Conservation (phyloP, 257 asterid genomes). For the Vinca minor region DNA sequence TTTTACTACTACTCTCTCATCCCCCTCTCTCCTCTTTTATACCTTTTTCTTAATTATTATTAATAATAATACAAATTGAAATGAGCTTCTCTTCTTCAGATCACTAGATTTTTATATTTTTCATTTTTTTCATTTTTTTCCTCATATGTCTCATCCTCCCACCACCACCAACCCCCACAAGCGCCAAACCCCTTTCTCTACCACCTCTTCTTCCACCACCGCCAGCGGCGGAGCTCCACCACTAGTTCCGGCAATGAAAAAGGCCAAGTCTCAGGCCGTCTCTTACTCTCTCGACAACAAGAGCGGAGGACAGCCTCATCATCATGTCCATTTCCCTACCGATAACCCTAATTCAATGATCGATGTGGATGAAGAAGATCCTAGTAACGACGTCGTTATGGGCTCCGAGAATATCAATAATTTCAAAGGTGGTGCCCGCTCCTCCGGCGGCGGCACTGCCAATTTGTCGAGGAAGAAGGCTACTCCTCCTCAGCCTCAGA, state of each 20-base stretch:
- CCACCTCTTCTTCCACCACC: constrained; percentile 33
- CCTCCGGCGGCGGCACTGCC: constrained; percentile 54
- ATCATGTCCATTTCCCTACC: constrained; percentile 36
- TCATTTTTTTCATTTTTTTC: background rate
- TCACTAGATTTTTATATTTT: background rate
- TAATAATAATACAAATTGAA: no score
- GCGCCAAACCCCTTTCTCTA: constrained; percentile 25
- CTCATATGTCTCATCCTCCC: constrained; percentile 61
- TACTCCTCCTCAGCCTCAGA: constrained; percentile 70
- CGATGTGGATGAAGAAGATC: constrained; percentile 53
- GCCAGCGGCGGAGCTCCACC: constrained; percentile 25
- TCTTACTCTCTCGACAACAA: constrained; percentile 42
- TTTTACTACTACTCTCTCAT: background rate
- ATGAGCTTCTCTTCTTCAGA: background rate
- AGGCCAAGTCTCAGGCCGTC: constrained; percentile 62
- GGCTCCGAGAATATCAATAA: constrained; percentile 28
- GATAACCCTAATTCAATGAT: constrained; percentile 34
- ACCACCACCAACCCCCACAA: constrained; percentile 27
- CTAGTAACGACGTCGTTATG: constrained; percentile 28
- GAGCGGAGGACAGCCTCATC: constrained; percentile 51
- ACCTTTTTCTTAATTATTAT: background rate
- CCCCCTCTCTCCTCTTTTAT: background rate
- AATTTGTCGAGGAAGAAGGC: constrained; percentile 73
- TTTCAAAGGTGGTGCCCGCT: constrained; percentile 22
- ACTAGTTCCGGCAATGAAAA: constrained; percentile 51